These are phyloP conservation scores for Diaporthe ampelina DNA, from an alignment of 2,329 filamentous ascomycete genomes.

Conservation along the genomic window DNA sequence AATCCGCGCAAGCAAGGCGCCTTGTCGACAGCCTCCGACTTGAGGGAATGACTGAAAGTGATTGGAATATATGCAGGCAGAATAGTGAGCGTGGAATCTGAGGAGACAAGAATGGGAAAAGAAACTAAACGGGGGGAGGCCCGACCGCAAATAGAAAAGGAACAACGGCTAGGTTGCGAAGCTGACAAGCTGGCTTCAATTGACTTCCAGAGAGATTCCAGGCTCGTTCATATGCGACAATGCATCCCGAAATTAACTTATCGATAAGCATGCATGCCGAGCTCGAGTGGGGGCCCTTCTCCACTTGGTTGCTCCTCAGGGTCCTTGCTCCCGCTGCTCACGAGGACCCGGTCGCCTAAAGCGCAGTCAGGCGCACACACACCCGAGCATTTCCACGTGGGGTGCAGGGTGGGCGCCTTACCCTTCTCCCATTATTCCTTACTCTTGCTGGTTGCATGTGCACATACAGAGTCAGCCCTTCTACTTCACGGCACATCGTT, in stretches of 20 bases:
- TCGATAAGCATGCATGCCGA: slow-evolving; percentile 37
- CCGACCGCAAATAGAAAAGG: slow-evolving; percentile 4
- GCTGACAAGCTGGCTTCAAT: slow-evolving; percentile 47
- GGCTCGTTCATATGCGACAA: slow-evolving; percentile 33
- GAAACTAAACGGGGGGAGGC: not conserved
- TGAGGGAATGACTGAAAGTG: not conserved
- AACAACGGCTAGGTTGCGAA: slow-evolving; percentile 27
- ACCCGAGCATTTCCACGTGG: slow-evolving; percentile 13
- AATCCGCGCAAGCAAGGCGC: not conserved
- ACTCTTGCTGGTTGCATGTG: not conserved
- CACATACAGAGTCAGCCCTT: not conserved
- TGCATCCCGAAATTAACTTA: slow-evolving; percentile 37
- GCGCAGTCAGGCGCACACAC: not conserved
- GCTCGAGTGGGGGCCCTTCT: slow-evolving; percentile 5
- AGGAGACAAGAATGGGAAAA: slow-evolving; percentile 1
- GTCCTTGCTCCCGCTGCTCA: slow-evolving; percentile 14
- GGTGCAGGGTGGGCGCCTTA: not conserved
- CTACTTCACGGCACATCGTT: not conserved
- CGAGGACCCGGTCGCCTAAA: not conserved
- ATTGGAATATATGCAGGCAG: not conserved
- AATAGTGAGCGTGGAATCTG: not conserved
- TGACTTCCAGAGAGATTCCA: slow-evolving; percentile 23
- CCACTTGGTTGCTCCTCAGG: slow-evolving; percentile 1
- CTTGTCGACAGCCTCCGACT: not conserved
- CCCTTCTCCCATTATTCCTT: not conserved